Evolutionary conservation across 2,329 filamentous ascomycete species (phyloP), one percentile per base, ranked within the genome.

Genomic region (Dactylonectria macrodidyma): DNA sequence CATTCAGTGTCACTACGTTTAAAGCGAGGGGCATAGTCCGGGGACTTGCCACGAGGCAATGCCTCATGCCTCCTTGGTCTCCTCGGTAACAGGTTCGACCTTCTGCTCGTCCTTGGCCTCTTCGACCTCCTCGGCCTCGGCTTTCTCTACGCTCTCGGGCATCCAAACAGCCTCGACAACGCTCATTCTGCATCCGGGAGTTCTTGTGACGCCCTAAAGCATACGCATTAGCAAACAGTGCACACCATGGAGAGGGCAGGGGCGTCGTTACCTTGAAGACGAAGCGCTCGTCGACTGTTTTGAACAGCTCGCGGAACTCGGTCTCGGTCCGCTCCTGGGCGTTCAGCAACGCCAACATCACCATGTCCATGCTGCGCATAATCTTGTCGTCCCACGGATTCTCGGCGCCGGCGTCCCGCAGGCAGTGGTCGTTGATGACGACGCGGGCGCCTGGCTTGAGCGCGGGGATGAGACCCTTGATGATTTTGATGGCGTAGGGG

Each of bases 381-480:
- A 86, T 76, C 67, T 80, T 84, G 71, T 86, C 84, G 66, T 87
- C 84, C 81, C 82, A 84, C 1, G 80, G 73, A 24, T 77, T 79
- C 68, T 86, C 83, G 3, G 68, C 71, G 0, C 81, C 82, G 1
- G 80, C 76, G 33, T 82, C 79, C 0, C 80, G 77, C 2, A 86
- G 75, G 68, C 84, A 86, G 69, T 85, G 81, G 64, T 84, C 82
- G 63, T 84, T 84, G 61, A 84, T 83, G 58, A 82, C 62, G 51
- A 91, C 75, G 55, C 84, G 80, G 11, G 87, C 83, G 19, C 89
- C 84, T 2, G 86, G 84, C 77, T 90, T 87, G 59, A 90, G 78
- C 38, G 88, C 84, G 1, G 88, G 87, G 2, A 88, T 78, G 9
- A 90, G 80, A 22, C 83, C 84, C 67, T 82, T 81, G 44, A 87